Evolutionary conservation across 345 rosid genomes (phyloP).

Genomic region (Aquilaria sinensis): DNA sequence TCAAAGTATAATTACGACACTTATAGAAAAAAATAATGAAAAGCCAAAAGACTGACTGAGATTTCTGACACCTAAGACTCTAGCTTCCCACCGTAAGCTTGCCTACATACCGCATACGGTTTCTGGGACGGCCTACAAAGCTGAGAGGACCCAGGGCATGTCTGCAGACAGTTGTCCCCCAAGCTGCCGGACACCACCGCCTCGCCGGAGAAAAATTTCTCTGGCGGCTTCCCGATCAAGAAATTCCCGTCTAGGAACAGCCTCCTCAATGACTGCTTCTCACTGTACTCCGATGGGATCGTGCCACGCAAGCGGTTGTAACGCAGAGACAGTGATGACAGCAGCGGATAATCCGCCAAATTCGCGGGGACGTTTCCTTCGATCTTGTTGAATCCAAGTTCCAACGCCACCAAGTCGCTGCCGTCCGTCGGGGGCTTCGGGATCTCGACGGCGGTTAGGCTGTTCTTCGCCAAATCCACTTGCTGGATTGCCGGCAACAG

Average conservation of each 20-base stretch:
- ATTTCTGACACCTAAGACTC: slow-evolving; percentile 25
- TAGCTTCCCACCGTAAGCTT: slow-evolving; percentile 75
- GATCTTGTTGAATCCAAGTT: slow-evolving; percentile 71
- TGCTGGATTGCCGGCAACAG: slow-evolving; percentile 67
- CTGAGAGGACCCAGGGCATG: slow-evolving; percentile 69
- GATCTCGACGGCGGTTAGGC: slow-evolving; percentile 46
- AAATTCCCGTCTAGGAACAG: slow-evolving; percentile 77
- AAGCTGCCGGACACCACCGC: slow-evolving; percentile 58
- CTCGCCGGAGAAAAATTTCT: slow-evolving; percentile 31
- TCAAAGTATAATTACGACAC: too few species aligned
- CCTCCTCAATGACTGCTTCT: slow-evolving; percentile 45
- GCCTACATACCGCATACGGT: slow-evolving; percentile 56
- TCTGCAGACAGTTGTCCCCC: slow-evolving; percentile 79
- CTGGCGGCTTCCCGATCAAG: slow-evolving; percentile 76
- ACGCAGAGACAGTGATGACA: slow-evolving; percentile 66
- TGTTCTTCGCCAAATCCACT: slow-evolving; percentile 69
- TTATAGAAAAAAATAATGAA: neutral
- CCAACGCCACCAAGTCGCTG: slow-evolving; percentile 67
- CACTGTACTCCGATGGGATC: slow-evolving; percentile 59
- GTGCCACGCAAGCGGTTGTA: slow-evolving; percentile 63
- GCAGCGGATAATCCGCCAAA: slow-evolving; percentile 48
- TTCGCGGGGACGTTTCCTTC: slow-evolving; percentile 42
- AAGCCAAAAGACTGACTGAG: neutral
- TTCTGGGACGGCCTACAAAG: slow-evolving; percentile 82
- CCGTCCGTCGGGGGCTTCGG: slow-evolving; percentile 25